phyloP scores from a whole-genome alignment of 2,329 filamentous ascomycete species.

The Furcasterigmium furcatum region DNA sequence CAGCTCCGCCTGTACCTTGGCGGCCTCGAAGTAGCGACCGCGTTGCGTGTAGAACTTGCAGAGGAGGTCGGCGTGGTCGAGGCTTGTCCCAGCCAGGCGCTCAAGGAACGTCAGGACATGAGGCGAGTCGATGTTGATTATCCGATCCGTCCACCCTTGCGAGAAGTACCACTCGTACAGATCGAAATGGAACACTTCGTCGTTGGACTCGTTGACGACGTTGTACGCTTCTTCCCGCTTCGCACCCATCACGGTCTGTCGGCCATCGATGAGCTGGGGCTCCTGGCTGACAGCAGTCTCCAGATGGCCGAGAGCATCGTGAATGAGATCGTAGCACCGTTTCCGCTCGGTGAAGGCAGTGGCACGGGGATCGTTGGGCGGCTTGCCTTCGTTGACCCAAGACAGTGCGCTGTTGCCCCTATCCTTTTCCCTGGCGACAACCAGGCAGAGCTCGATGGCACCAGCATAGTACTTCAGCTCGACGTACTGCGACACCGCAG shows the following conservation, averaged over 20 bases:
- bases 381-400: constrained; percentile 84
- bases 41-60: constrained; percentile 91
- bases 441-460: constrained; percentile 82
- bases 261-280: constrained; percentile 74
- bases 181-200: constrained; percentile 93
- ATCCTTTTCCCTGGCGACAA: constrained; percentile 80
- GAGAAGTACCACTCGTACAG: constrained; percentile 97
- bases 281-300: constrained; percentile 68
- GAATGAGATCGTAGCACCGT: constrained; percentile 82
- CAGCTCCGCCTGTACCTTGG: constrained; percentile 78
- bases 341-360: constrained; percentile 68
- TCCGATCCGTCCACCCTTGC: constrained; percentile 78
- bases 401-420: constrained; percentile 79
- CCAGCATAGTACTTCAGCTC: constrained; percentile 87
- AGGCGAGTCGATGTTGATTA: constrained; percentile 79
- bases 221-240: constrained; percentile 86
- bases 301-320: constrained; percentile 73
- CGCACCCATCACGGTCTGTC: constrained; percentile 69
- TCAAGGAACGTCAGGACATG: constrained; percentile 86
- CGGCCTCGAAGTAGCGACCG: constrained; percentile 80
- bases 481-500: constrained; percentile 76
- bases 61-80: constrained; percentile 81
- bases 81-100: constrained; percentile 67
- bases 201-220: constrained; percentile 81
- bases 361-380: constrained; percentile 66